Percentiles rank a stretch among this genome's conserved stretches.
These are phyloP conservation scores for Bryoglossum gracile DNA, from an alignment of 495 filamentous ascomycete genomes.

Conservation along the genomic window DNA sequence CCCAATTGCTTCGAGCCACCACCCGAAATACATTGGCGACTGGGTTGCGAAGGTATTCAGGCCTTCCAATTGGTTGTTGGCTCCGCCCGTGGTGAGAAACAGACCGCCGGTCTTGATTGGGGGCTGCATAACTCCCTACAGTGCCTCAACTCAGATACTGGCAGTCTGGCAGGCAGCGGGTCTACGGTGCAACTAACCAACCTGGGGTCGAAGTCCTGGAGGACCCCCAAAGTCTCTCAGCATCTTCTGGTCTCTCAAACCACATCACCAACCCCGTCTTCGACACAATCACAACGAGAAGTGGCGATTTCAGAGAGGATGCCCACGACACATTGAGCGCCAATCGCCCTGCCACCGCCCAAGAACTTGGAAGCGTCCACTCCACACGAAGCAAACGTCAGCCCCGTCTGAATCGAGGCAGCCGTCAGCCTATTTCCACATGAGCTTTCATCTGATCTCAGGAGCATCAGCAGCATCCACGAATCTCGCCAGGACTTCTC, in stretches of 20 bases:
- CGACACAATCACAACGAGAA: not conserved
- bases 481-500: not conserved
- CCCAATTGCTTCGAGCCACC: too few species aligned
- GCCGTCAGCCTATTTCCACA: conserved; percentile 7
- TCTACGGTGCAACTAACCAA: too few species aligned
- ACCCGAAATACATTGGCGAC: too few species aligned
- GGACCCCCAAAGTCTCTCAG: not conserved
- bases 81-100: too few species aligned
- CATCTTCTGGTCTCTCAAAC: not conserved
- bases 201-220: too few species aligned
- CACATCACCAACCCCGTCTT: not conserved
- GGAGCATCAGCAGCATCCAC: not conserved
- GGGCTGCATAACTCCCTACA: too few species aligned
- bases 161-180: too few species aligned
- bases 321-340: conserved; percentile 2
- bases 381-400: conserved; percentile 1
- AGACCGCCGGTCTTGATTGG: too few species aligned
- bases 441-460: not conserved
- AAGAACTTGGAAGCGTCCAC: not conserved
- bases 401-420: not conserved
- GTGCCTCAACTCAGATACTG: too few species aligned
- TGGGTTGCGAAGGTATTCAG: too few species aligned
- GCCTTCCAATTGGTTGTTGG: too few species aligned
- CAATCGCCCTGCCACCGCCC: conserved; percentile 1
- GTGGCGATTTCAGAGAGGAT: not conserved